Base-by-base conservation (phyloP, 2,329 filamentous ascomycete genomes). In the Phoma sp. region DNA sequence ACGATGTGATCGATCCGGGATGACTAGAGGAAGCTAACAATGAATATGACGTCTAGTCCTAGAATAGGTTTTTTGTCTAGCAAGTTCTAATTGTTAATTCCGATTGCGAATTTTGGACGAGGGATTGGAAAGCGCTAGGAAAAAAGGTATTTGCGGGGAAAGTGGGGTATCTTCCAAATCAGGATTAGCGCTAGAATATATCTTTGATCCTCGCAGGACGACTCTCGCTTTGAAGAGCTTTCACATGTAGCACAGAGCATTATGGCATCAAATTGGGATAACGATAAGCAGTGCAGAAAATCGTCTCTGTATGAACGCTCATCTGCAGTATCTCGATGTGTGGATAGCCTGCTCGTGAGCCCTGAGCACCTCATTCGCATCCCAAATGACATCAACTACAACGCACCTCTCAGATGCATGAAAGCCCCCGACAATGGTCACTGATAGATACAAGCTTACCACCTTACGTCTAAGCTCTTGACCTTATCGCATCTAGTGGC, bases 341-440 rank as follows among this genome's bases (percentile, higher is more conserved):
- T 3, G 9, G 17, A 4, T 15, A 31, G 27, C 17, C 29, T 44
- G 39, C 19, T 27, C 9, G 27, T 15, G 17, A 38, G 27, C 31
- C 15, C 12, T 22, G 51, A 49, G 55, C 55, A 59, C 56, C 51
- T 56, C 56, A 59, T 59, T 29, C 15, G 31, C 31, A 37, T n/a
- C 13, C 21, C 24, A 24, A 32, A 55, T 56, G 56, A 55, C 56
- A 48, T 48, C 47, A 59, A 49, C 39, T 17, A 17, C n/a, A 25
- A 40, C 38, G 51, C 46, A 37, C 47, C 44, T 44, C 51, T 54
- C 32, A 44, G 8, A 7, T 22, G 2, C 38, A 21, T 24, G 31
- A 47, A 24, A 19, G 12, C 13, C 32, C 44, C 46, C 47, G 35
- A 49, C 31, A 45, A 36, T 33, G 40, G 43, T 43, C 33, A 56